These are phyloP conservation scores for Gloeostereum incarnatum DNA, from an alignment of 768 basidiomycete genomes.

Conservation along the genomic window DNA sequence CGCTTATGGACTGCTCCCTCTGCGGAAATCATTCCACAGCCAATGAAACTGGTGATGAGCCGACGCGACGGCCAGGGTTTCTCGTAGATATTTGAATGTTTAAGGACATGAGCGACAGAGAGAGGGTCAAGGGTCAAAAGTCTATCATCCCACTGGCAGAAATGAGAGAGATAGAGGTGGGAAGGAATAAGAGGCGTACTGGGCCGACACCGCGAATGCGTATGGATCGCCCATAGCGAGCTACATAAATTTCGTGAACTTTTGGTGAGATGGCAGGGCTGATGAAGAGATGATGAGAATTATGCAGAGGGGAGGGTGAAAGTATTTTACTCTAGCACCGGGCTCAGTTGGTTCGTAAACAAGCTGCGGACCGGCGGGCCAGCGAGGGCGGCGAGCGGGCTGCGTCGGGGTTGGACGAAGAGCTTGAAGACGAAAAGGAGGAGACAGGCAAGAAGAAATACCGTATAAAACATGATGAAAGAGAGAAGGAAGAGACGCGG, in stretches of 20 bases:
- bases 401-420: slow-evolving; percentile 23
- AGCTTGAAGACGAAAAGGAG: slow-evolving; percentile 20
- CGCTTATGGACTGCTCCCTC: slow-evolving; percentile 74
- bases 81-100: slow-evolving; percentile 64
- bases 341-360: slow-evolving; percentile 44
- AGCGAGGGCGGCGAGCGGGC: slow-evolving; percentile 44
- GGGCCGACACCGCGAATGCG: slow-evolving; percentile 60
- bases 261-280: slow-evolving; percentile 46
- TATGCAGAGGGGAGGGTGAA: no score
- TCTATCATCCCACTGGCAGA: slow-evolving; percentile 62
- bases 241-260: slow-evolving; percentile 42
- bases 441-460: slow-evolving; percentile 6
- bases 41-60: slow-evolving; percentile 70
- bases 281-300: slow-evolving; percentile 3
- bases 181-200: slow-evolving; percentile 35
- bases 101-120: slow-evolving; percentile 66
- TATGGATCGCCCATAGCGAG: slow-evolving; percentile 60
- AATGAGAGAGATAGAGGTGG: background rate
- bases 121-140: slow-evolving; percentile 75
- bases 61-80: slow-evolving; percentile 78
- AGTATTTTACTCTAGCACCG: slow-evolving; percentile 47
- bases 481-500: background rate
- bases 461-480: slow-evolving; percentile 5
- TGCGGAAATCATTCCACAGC: slow-evolving; percentile 73
- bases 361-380: slow-evolving; percentile 47